Conservation (phyloP, 768 basidiomycete species). For the Amylocystis lapponica region DNA sequence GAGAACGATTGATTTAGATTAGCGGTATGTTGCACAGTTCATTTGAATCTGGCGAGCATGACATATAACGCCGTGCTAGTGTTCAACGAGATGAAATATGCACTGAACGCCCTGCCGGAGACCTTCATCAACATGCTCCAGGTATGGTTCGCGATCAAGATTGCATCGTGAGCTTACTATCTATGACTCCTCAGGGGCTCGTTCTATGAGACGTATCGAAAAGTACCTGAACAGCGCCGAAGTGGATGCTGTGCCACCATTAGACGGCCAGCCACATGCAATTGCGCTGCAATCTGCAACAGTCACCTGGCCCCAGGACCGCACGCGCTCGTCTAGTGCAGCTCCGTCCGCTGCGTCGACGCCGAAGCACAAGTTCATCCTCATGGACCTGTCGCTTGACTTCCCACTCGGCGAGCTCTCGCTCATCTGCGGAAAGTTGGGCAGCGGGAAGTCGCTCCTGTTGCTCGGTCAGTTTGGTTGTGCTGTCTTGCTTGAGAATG, state of each 20-base stretch:
- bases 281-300: constrained; percentile 83
- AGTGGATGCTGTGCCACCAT: constrained; percentile 54
- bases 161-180: not conserved
- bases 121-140: constrained; percentile 89
- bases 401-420: constrained; percentile 80
- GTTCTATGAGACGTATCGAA: constrained; percentile 85
- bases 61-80: no score
- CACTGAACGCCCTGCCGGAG: constrained; percentile 83
- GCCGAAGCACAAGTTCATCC: constrained; percentile 72
- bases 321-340: constrained; percentile 38
- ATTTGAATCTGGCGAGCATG: not conserved
- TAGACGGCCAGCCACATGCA: constrained; percentile 48
- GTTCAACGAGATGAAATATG: constrained; percentile 85
- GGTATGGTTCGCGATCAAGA: constrained; percentile 29
- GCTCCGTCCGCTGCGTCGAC: constrained; percentile 59
- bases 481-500: not conserved
- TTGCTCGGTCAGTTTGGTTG: constrained; percentile 44
- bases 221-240: constrained; percentile 79
- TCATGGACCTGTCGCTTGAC: constrained; percentile 69
- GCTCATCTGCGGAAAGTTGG: constrained; percentile 84
- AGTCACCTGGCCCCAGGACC: constrained; percentile 86
- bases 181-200: constrained; percentile 36
- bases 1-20: constrained; percentile 25
- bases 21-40: constrained; percentile 27
- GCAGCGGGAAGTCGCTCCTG: constrained; percentile 83